These are phyloP conservation scores for Colletotrichum sp. DNA, from an alignment of 2,329 filamentous ascomycete genomes.

Conservation along the genomic window DNA sequence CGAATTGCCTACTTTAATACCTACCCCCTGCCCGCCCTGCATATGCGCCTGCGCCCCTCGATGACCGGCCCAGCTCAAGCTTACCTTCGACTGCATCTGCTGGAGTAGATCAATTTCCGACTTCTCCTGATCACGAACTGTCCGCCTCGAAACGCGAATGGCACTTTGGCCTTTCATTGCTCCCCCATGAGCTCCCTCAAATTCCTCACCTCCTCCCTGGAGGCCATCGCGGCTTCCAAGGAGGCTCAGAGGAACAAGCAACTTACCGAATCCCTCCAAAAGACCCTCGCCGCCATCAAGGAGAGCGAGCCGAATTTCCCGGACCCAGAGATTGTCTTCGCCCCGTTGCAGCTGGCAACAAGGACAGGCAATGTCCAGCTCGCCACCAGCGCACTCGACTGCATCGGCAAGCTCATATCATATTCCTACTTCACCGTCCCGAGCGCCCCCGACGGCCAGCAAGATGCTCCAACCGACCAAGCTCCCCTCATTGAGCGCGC, in stretches of 20 bases:
- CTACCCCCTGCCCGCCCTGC: slow-evolving; percentile 6
- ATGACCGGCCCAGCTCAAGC: slow-evolving; percentile 12
- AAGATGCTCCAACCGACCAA: slow-evolving; percentile 54
- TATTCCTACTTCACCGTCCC: slow-evolving; percentile 96
- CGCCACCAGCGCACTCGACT: slow-evolving; percentile 90
- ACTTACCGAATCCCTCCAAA: slow-evolving; percentile 80
- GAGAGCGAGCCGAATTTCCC: slow-evolving; percentile 81
- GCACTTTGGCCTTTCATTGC: slow-evolving; percentile 43
- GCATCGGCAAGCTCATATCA: slow-evolving; percentile 98
- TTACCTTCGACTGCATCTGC: not conserved
- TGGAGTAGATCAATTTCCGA: not conserved
- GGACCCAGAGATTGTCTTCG: slow-evolving; percentile 90
- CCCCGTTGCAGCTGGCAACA: slow-evolving; percentile 87
- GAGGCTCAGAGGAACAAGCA: slow-evolving; percentile 89
- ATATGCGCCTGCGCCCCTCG: slow-evolving; percentile 21
- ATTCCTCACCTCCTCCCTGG: slow-evolving; percentile 92
- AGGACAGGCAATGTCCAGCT: slow-evolving; percentile 85
- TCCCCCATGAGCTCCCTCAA: slow-evolving; percentile 90
- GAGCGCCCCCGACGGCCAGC: slow-evolving; percentile 43
- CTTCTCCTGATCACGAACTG: not conserved
- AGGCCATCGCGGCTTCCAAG: slow-evolving; percentile 89
- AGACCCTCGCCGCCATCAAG: slow-evolving; percentile 85
- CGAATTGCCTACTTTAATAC: not conserved
- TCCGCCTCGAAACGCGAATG: slow-evolving; percentile 41
- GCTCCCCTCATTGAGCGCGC: slow-evolving; percentile 92